Base-by-base conservation (phyloP, 805 yeast species). In the Starmera dryadoides region DNA sequence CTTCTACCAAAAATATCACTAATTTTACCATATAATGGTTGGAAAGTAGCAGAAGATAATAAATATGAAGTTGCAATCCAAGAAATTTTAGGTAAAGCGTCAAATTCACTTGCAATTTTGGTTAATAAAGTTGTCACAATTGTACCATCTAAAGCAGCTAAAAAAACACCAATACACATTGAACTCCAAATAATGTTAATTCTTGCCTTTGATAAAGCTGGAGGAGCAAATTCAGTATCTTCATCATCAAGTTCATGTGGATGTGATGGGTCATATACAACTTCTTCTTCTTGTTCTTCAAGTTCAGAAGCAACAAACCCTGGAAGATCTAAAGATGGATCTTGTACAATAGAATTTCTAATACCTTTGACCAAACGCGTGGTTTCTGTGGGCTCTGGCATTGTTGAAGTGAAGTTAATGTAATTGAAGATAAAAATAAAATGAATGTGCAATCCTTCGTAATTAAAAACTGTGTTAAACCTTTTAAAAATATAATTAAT, bases 1-100 rank as follows among this genome's bases (percentile, higher is more conserved):
- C 75, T 77, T 44, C 89, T 63, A 3, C 91, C 88, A 53, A 81
- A 81, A 21, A 81, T 79, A 50, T 82, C 89, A 14, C 84, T 76
- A 7, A 82, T 51, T 49, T 79, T 81, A 8, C 89, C 89, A 46
- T 73, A 79, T 18, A 82, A 58, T 2, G 89, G 89, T 56, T 82
- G 89, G 53, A 80, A 79, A 2, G 86, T 82, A 0, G 88, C 77
- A 33, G 81, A 74, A 2, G 87, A 75, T 33, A 82, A 60, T 33
- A 82, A 59, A 49, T 82, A 82, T 0, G 86, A 73, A 0, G 86
- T 78, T 2, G 86, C 88, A 19, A 82, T 78, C 86, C 87, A 81
- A 14, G 86, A 72, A 21, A 81, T 69, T 44, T 73, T 73, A 4
- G 78, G 76, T 33, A 81, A 63, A 0, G 79, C 80, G 46, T 80